Evolutionary conservation across 306 rosid genomes (phyloP).

Genomic region (Hippophae gyantsensis): DNA sequence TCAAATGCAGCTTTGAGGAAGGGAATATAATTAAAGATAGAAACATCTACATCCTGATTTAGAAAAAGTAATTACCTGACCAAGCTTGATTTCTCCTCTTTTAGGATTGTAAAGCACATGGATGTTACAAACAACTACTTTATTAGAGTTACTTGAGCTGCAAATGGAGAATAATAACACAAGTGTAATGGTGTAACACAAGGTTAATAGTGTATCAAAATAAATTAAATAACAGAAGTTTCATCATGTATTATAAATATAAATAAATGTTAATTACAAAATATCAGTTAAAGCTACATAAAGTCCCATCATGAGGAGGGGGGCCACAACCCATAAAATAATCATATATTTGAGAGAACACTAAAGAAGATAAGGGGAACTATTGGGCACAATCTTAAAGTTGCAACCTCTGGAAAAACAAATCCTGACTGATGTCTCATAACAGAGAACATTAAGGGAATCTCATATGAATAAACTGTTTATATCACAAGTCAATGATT

Average conservation of each 20-base stretch:
- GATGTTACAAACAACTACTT: constrained; percentile 72
- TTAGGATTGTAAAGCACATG: constrained; percentile 89
- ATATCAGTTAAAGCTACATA: not conserved
- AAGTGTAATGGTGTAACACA: not conserved
- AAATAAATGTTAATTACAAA: not conserved
- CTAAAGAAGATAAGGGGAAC: no score
- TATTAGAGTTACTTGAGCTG: constrained; percentile 50
- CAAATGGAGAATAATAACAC: constrained; percentile 22
- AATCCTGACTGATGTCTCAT: no score
- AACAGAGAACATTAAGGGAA: no score
- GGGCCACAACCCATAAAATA: no score
- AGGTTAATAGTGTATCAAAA: not conserved
- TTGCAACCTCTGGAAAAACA: no score
- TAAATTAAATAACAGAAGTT: not conserved
- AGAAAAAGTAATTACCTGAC: constrained; percentile 55
- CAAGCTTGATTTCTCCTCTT: constrained; percentile 94
- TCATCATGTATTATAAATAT: not conserved
- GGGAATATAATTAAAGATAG: not conserved
- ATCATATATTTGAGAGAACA: no score
- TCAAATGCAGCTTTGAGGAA: not conserved
- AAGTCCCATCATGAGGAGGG: not conserved
- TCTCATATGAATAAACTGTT: no score
- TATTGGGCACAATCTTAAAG: no score
- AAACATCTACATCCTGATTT: constrained; percentile 1
- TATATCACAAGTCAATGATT: no score